Evolutionary conservation across 2,329 filamentous ascomycete species (phyloP).

Genomic region (Aspergillus uvarum): DNA sequence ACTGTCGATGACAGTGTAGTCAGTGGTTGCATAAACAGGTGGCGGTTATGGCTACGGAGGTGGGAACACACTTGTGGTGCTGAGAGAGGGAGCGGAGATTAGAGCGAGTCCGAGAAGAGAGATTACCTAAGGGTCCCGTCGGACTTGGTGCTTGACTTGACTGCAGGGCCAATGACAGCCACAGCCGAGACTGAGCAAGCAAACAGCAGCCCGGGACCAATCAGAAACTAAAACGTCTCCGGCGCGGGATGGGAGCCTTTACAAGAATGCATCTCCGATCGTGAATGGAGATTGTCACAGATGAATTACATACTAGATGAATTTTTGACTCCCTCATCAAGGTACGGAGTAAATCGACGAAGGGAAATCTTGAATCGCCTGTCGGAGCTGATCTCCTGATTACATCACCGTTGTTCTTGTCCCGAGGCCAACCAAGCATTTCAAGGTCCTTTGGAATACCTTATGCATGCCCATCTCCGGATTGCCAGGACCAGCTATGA

Average conservation of each 20-base stretch:
- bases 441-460: background rate
- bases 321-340: background rate
- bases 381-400: background rate
- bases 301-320: background rate
- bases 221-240: background rate
- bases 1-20: background rate
- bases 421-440: background rate
- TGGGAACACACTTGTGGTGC: no score
- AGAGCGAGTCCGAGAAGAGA: background rate
- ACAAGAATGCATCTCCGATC: background rate
- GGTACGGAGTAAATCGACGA: no score
- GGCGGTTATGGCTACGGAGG: no score
- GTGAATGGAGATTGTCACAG: background rate
- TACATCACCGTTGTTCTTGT: slow-evolving; percentile 4
- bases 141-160: background rate
- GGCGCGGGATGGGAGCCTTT: background rate
- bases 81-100: background rate
- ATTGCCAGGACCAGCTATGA: background rate
- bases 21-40: background rate
- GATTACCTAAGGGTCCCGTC: background rate
- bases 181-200: background rate
- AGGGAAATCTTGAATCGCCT: no score
- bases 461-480: background rate
- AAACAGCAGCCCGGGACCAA: background rate
- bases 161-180: background rate